Evolutionary conservation across 371 early-diverging fungal genomes (phyloP).

Genomic region (Mucor lusitanicus): DNA sequence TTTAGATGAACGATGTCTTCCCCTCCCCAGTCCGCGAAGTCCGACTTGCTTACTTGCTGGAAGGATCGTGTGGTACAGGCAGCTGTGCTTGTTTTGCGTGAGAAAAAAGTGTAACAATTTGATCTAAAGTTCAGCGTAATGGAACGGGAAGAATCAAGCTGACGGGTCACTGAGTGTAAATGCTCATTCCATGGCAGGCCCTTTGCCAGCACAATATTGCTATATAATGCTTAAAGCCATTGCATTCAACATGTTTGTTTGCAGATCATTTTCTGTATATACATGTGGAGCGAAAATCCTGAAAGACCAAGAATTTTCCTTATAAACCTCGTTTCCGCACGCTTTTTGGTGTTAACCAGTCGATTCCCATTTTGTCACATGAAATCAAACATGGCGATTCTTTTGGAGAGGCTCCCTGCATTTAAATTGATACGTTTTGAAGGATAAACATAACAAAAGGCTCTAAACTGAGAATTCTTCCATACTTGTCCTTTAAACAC

Average conservation of each 20-base stretch:
- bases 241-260: background rate
- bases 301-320: background rate
- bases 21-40: background rate
- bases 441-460: background rate
- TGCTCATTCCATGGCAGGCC: background rate
- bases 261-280: background rate
- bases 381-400: background rate
- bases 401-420: background rate
- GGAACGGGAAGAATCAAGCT: background rate
- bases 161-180: background rate
- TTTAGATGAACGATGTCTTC: background rate
- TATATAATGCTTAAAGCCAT: background rate
- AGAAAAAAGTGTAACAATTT: conserved; percentile 2
- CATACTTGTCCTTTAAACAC: background rate
- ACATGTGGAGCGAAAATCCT: background rate
- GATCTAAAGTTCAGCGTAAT: conserved; percentile 1
- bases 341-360: background rate
- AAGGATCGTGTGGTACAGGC: background rate
- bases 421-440: background rate
- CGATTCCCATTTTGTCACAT: background rate
- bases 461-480: background rate
- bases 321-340: background rate
- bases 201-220: background rate
- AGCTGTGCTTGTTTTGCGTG: conserved; percentile 3
- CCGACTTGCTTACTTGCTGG: background rate